Conservation (phyloP, 352 stramenopile species). For the Elongisporangium prolatum region DNA sequence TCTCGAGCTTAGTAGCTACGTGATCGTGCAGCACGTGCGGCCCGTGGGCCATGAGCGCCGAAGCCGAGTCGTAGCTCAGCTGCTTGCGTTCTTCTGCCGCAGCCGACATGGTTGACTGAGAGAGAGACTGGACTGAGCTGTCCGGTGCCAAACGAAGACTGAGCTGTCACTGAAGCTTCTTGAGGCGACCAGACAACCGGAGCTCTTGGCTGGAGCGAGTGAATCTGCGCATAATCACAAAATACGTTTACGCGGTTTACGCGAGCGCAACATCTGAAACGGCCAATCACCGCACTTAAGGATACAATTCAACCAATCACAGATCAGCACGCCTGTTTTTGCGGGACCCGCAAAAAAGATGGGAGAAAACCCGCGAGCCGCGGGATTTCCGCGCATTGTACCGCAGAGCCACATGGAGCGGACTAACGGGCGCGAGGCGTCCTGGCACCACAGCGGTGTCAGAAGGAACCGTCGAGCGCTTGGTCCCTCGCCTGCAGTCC, state of each 20-base stretch:
- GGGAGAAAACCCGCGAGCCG: not conserved
- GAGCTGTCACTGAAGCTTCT: not conserved
- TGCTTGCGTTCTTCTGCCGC: not conserved
- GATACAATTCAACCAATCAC: not conserved
- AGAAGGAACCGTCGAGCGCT: not conserved
- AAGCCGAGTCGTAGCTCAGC: slow-evolving; percentile 15
- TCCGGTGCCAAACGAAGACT: not conserved
- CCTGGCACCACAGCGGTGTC: not conserved
- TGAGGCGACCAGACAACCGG: not conserved
- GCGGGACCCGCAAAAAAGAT: not conserved
- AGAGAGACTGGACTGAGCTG: not conserved
- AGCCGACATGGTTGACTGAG: not conserved
- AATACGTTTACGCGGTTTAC: not conserved
- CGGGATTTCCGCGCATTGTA: not conserved
- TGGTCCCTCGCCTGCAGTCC: not conserved
- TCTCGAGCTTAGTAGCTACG: slow-evolving; percentile 24
- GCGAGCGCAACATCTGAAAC: not conserved
- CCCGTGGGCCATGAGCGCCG: slow-evolving; percentile 26
- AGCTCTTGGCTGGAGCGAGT: not conserved
- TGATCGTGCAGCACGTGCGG: slow-evolving; percentile 29
- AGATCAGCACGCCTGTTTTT: not conserved
- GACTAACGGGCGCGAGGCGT: not conserved
- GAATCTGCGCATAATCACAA: not conserved
- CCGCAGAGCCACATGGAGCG: not conserved
- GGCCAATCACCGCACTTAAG: not conserved